Evolutionary conservation across 2,329 filamentous ascomycete species (phyloP), one percentile per base, ranked within the genome.

Genomic region (Fusarium equiseti): DNA sequence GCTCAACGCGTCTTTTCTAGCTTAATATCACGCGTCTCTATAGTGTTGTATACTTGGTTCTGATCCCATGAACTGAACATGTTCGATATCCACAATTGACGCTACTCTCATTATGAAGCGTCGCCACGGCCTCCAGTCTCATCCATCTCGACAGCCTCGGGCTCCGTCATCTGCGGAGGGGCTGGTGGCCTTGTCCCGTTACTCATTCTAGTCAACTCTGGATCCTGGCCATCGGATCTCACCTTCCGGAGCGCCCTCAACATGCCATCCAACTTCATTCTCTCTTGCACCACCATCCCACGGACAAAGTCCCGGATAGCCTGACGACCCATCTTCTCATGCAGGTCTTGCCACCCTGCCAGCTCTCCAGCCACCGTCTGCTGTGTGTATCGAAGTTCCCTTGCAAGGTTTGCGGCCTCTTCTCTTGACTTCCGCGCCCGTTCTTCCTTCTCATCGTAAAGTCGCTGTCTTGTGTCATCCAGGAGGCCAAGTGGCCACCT

Each of bases 271-370:
- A 97, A 82, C 72, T 92, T 87, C 77, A 92, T 92, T 71, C 88
- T 88, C 82, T 99, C 96, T 56, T 88, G 87, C 6, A 97, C 88
- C 27, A 98, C 84, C 87, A 95, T 94, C 32, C 89, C 89, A 76
- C 86, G 88, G 20, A 92, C 95, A 73, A 97, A 88, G 49, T 94
- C 90, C 71, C 87, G 89, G 66, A 98, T 88, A 29, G 93, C 92
- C 63, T 88, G 88, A 66, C 90, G 85, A 2, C 92, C 94, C 82
- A 93, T 89, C 75, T 88, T 89, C 72, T 94, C 93, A 76, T 97
- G 90, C 83, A 94, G 89, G 43, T 97, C 94, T 76, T 97, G 95
- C 94, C 96, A 99, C 18, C 93, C 94, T 1, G 96, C 96, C 59
- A 99, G 81, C 82, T 99, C 96, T 3, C 90, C 87, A 9, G 97